phyloP scores from a whole-genome alignment of 2,329 filamentous ascomycete genomes.

The Didymella segeticola region DNA sequence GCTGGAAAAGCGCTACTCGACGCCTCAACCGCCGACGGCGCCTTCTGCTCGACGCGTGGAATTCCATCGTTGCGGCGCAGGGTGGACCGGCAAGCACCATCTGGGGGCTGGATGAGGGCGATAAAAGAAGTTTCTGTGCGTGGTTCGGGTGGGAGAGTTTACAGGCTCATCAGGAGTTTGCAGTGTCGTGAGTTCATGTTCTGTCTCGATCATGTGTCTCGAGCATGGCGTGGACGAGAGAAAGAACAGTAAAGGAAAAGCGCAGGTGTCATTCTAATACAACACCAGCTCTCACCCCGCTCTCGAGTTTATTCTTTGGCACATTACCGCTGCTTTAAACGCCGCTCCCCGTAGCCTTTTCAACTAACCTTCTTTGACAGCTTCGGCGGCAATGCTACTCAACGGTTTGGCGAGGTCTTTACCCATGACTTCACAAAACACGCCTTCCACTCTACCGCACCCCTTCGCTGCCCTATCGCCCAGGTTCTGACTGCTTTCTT shows the following conservation, averaged over 20 bases:
- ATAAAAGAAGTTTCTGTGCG: constrained; percentile 1
- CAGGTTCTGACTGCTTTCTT: constrained; percentile 3
- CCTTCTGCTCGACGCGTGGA: neutral
- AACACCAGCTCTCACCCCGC: neutral
- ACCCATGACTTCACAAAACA: constrained; percentile 16
- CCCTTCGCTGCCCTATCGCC: neutral
- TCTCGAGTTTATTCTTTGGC: neutral
- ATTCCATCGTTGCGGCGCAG: neutral
- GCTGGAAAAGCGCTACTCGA: neutral
- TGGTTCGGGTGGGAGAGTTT: constrained; percentile 13
- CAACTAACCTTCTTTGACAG: neutral
- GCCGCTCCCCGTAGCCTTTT: too few species aligned
- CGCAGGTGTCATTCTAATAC: too few species aligned
- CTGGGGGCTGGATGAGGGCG: constrained; percentile 14
- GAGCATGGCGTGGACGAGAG: too few species aligned
- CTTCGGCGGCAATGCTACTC: neutral
- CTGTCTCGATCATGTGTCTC: neutral
- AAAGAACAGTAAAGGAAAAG: too few species aligned
- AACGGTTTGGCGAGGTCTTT: neutral
- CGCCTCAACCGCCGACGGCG: neutral
- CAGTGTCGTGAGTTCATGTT: constrained; percentile 6
- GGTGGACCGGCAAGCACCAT: neutral
- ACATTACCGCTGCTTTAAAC: too few species aligned
- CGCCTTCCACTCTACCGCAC: neutral
- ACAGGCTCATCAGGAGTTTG: constrained; percentile 12